These are phyloP conservation scores for Auriscalpium orientale DNA, from an alignment of 768 basidiomycete species.

Conservation along the genomic window DNA sequence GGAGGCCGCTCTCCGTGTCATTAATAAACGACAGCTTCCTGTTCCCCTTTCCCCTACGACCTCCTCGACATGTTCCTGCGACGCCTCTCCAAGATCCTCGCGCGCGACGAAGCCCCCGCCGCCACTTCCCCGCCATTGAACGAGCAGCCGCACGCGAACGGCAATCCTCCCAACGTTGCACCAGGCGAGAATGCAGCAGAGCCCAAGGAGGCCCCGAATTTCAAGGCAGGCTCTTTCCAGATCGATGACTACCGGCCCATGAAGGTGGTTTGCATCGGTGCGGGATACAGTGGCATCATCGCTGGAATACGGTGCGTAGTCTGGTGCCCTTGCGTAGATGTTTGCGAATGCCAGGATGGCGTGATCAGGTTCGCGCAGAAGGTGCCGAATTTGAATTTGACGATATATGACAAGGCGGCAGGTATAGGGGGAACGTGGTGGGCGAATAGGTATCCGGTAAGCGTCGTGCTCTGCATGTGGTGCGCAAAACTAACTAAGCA, in stretches of 20 bases:
- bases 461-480: background rate
- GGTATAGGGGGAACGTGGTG: constrained; percentile 61
- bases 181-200: too few species aligned
- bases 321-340: background rate
- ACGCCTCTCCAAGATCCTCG: too few species aligned
- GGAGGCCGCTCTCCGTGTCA: too few species aligned
- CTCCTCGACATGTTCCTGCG: too few species aligned
- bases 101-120: too few species aligned
- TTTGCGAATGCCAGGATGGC: background rate
- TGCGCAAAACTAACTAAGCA: background rate
- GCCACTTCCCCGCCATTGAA: too few species aligned
- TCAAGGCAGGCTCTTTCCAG: constrained; percentile 25
- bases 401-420: constrained; percentile 52
- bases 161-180: too few species aligned
- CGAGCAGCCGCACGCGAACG: too few species aligned
- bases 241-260: constrained; percentile 49
- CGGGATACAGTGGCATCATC: constrained; percentile 52
- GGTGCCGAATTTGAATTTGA: constrained; percentile 44
- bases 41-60: too few species aligned
- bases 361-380: constrained; percentile 40
- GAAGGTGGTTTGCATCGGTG: constrained; percentile 48
- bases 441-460: constrained; percentile 26
- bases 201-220: background rate
- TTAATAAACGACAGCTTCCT: too few species aligned
- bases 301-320: constrained; percentile 43